Evolutionary conservation across 2,329 filamentous ascomycete genomes (phyloP).

Genomic region (Neoascochyta sp.): DNA sequence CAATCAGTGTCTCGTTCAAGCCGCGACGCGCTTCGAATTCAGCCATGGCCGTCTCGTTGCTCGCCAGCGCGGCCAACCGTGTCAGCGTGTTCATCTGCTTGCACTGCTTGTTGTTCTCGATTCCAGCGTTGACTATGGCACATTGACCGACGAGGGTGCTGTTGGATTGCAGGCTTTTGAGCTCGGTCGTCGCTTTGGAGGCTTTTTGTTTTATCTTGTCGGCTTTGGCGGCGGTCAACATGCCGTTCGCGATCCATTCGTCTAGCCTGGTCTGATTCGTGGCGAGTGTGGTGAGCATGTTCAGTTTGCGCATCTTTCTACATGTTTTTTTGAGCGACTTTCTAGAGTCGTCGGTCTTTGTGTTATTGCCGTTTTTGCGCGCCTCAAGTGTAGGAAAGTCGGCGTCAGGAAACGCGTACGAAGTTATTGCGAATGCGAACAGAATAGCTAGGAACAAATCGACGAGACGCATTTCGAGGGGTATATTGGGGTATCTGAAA

Average conservation of each 20-base stretch:
- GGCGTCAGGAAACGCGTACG: conserved; percentile 14
- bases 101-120: conserved; percentile 18
- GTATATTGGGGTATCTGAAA: too few species aligned
- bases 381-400: conserved; percentile 16
- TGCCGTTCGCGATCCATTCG: conserved; percentile 21
- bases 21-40: conserved; percentile 17
- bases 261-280: conserved; percentile 30
- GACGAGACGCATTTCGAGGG: conserved; percentile 15
- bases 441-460: conserved; percentile 14
- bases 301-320: conserved; percentile 19
- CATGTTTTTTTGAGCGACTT: conserved; percentile 19
- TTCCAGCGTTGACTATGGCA: conserved; percentile 20
- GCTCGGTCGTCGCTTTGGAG: conserved; percentile 17
- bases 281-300: conserved; percentile 20
- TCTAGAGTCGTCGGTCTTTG: conserved; percentile 6
- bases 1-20: conserved; percentile 19
- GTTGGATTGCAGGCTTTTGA: conserved; percentile 22
- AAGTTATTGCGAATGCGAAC: conserved; percentile 17
- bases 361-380: conserved; percentile 14
- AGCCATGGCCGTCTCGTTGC: conserved; percentile 25
- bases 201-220: conserved; percentile 25
- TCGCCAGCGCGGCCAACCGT: conserved; percentile 20
- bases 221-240: conserved; percentile 18
- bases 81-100: conserved; percentile 19
- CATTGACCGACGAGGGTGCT: conserved; percentile 25